Base-by-base conservation (phyloP, 2,329 filamentous ascomycete genomes). In the Fusarium solani-melongenae region DNA sequence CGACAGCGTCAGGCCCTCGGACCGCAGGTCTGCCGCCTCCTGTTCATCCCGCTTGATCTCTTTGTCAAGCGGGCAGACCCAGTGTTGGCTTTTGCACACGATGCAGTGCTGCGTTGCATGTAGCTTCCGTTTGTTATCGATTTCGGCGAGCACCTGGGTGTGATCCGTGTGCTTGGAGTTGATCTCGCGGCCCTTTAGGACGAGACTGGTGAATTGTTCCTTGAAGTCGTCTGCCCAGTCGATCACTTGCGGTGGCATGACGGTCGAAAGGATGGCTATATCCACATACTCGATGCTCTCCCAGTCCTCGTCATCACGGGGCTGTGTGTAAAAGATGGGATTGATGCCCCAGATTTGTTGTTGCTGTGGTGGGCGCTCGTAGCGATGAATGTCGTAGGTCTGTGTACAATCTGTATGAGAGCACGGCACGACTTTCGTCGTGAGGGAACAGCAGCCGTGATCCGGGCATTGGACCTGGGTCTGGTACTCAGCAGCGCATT, bases 401-500 rank as follows among this genome's bases (percentile, higher is more conserved):
- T 62, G 17, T 17, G 29, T 11, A 57, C 77, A 79, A 2, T 36
- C 10, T 5, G 5, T 8, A 22, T 56, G 51, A 5, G 33, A 24
- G 20, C 53, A 56, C 44, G n/a, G 3, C n/a, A 49, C 44, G 58
- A n/a, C 71, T 29, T 29, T 70, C 66, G 15, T 51, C 1, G 66
- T 68, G 61, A 67, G 59, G 51, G 73, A 68, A 60, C 80, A 81
- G 66, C 80, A 81, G 2, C 73, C 75, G 49, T 81, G 80, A 1
- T 71, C 38, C 1, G 69, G 65, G 34, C 80, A 81, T 31, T 63
- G 67, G 29, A 77, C 20, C 49, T 59, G 64, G 4, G 59, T 31
- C 12, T 61, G 62, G 33, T 62, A 44, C n/a, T 67, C n/a, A 3
- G 22, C 17, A 14, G 38, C 6, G 49, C 79, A 81, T 3, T 24